Base-by-base conservation (phyloP, 1,284 basidiomycete genomes). In the Tylopilus sp. region DNA sequence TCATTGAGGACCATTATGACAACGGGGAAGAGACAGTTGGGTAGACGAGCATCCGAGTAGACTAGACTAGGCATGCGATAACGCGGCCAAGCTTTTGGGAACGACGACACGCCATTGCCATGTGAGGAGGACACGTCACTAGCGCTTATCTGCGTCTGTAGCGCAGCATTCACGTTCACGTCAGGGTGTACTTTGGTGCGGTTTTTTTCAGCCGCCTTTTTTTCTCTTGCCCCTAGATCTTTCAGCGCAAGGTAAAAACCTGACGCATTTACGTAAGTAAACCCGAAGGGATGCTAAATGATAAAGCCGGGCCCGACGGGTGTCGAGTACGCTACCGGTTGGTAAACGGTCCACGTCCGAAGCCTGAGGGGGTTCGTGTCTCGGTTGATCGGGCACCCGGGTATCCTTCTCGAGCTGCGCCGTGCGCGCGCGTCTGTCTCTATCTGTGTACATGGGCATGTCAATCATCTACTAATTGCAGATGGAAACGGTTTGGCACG, bases 1-100 rank as follows among this genome's bases (percentile, higher is more conserved):
- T 42, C 47, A n/a, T 11, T 24, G 18, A n/a, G 21, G 31, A 17
- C 15, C 17, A 11, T 11, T 17, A 26, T 26, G 26, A 26, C 26
- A 12, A 20, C 33, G 5, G 24, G 12, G 34, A 20, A 2, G 8
- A 24, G 18, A 44, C 7, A 17, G 20, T 30, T 2, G 41, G 26
- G 21, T 56, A 56, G 36, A 51, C 34, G 12, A 28, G 29, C 20
- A 7, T 30, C 15, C 28, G 24, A 5, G 28, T 42, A 46, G 21
- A 44, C 29, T 29, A 24, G 17, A 26, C 7, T 11, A 48, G 24
- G 37, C 34, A 20, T 48, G n/a, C 2, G 29, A 20, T 7, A 30
- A 21, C 18, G 46, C 14, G 29, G n/a, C 12, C 17, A 15, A 44
- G 9, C 15, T 21, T 20, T 28, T 3, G 17, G 24, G 6, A 8